Evolutionary conservation across 805 yeast genomes (phyloP), one percentile per base, ranked within the genome.

Genomic region (Monosporozyma yasuniensis): DNA sequence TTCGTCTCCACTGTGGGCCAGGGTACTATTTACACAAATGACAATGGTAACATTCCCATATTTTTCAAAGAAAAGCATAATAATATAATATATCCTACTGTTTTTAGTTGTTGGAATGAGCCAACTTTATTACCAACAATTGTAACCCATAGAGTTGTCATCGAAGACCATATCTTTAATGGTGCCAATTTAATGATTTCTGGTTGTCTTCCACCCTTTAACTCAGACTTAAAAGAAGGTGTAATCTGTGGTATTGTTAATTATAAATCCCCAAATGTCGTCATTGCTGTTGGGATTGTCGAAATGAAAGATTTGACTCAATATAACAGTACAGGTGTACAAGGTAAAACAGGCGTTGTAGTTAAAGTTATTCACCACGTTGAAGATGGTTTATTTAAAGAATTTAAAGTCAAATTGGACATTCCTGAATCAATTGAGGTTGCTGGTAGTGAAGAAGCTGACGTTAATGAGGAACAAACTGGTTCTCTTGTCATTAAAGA

Each of bases 101-200:
- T 87, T 1, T 85, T 73, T 60, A 80, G 87, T 0, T 64, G 83
- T 39, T 87, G 96, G 93, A 72, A 72, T 22, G 74, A 77, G 37
- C 88, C 90, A 0, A 76, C 68, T 52, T 49, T 87, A 11, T 56
- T 88, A 21, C 96, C 96, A 0, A 62, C 75, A 0, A 78, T 90
- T 2, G 67, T 71, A 50, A 90, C 97, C 0, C 89, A 87, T 61
- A 77, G 78, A 11, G 78, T 75, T 56, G 96, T 91, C 1, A 73
- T 91, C 16, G 82, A 77, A 46, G 78, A 65, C 21, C 56, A 61
- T 22, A 51, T 79, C 11, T 67, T 89, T n/a, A 79, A 78, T 51
- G 96, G 97, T 11, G 96, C 98, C 0, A 77, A 85, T 57, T 66
- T 86, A 54, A 84, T 85, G 89, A 70, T 84, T 32, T 85, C 89